phyloP scores from a whole-genome alignment of 2,329 filamentous ascomycete species.

The Calycina herbarum region DNA sequence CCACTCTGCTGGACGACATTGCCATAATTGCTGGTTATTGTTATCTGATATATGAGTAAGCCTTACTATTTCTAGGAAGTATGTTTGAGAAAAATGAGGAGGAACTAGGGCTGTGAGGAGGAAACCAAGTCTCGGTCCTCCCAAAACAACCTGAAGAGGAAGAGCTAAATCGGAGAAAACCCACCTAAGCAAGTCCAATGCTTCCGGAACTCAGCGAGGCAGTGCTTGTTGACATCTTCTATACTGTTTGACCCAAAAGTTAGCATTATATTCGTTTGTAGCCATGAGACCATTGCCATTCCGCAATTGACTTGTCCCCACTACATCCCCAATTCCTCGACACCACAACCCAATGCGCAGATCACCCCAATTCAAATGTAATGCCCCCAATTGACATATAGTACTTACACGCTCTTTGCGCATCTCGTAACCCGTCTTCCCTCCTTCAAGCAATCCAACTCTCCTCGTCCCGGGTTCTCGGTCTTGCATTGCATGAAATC shows the following conservation, averaged over 20 bases:
- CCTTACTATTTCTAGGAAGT: too few relatives aligned
- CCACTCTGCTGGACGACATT: slow-evolving; percentile 86
- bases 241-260: slow-evolving; percentile 55
- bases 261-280: slow-evolving; percentile 6
- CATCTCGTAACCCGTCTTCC: slow-evolving; percentile 95
- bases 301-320: not conserved
- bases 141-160: too few relatives aligned
- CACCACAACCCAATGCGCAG: not conserved
- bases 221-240: slow-evolving; percentile 94
- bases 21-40: slow-evolving; percentile 97
- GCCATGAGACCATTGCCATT: not conserved
- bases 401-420: slow-evolving; percentile 87
- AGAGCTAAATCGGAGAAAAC: too few relatives aligned
- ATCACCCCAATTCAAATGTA: not conserved
- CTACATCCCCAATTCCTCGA: not conserved
- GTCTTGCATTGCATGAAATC: slow-evolving; percentile 99
- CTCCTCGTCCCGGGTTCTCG: slow-evolving; percentile 85
- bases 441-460: slow-evolving; percentile 94
- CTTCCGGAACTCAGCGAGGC: slow-evolving; percentile 83
- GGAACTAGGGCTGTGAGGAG: too few relatives aligned
- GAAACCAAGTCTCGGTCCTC: too few relatives aligned
- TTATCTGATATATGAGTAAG: slow-evolving; percentile 55
- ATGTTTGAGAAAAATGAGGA: too few relatives aligned
- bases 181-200: slow-evolving; percentile 82
- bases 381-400: not conserved